phyloP scores from a whole-genome alignment of 2,329 filamentous ascomycete species.

The Paraconiothyrium sp. region DNA sequence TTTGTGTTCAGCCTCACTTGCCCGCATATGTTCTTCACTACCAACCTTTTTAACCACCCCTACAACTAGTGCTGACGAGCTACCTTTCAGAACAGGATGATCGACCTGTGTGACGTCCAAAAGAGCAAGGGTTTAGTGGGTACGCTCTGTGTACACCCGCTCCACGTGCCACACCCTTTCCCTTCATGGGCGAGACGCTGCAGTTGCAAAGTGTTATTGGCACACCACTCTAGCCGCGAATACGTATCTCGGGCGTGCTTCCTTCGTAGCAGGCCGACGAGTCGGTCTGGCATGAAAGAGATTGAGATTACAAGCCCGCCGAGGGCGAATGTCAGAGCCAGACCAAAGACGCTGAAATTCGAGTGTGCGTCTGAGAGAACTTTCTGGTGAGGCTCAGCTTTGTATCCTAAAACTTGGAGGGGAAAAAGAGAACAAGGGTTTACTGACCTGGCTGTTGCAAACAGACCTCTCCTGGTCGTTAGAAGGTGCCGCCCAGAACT shows the following conservation, averaged over 20 bases:
- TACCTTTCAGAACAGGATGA: neutral
- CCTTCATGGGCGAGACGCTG: slow-evolving; percentile 27
- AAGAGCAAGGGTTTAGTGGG: neutral
- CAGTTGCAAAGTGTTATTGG: slow-evolving; percentile 24
- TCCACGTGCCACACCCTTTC: slow-evolving; percentile 21
- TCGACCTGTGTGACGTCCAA: neutral
- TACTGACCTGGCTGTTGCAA: neutral
- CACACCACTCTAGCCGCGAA: slow-evolving; percentile 14
- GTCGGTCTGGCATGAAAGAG: neutral
- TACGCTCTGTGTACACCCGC: slow-evolving; percentile 13
- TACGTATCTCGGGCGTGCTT: neutral
- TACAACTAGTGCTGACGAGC: neutral
- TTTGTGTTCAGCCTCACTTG: neutral
- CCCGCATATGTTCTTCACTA: neutral
- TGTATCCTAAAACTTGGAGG: neutral
- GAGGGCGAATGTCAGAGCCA: neutral
- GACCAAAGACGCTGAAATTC: neutral
- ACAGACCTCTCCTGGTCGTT: neutral
- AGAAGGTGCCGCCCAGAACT: neutral
- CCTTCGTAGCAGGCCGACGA: neutral
- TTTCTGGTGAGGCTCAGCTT: neutral
- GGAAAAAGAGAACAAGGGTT: too few species aligned
- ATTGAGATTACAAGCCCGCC: neutral
- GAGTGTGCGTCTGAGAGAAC: neutral
- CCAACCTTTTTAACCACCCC: neutral